phyloP scores from a whole-genome alignment of 2,329 filamentous ascomycete genomes.

The Fusarium cyanostomum region DNA sequence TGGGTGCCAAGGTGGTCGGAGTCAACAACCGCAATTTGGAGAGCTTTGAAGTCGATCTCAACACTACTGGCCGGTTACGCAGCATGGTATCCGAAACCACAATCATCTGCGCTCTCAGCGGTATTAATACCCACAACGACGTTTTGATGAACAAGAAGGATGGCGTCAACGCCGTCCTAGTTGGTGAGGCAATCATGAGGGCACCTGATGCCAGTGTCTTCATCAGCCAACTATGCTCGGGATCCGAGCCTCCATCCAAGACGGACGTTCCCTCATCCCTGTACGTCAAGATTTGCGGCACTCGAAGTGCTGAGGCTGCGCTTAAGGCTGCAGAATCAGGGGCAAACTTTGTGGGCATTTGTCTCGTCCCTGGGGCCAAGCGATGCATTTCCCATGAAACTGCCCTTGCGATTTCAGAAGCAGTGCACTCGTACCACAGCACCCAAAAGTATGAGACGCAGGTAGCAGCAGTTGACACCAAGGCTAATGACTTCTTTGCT shows the following conservation, averaged over 20 bases:
- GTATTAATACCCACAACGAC: slow-evolving; percentile 89
- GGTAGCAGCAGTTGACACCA: slow-evolving; percentile 39
- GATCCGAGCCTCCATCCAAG: slow-evolving; percentile 51
- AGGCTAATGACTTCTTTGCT: slow-evolving; percentile 77
- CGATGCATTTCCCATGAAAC: slow-evolving; percentile 82
- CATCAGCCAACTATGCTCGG: slow-evolving; percentile 83
- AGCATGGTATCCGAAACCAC: slow-evolving; percentile 86
- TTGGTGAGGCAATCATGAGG: slow-evolving; percentile 96
- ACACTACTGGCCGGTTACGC: slow-evolving; percentile 88
- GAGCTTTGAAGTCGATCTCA: slow-evolving; percentile 95
- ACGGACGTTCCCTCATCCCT: slow-evolving; percentile 56
- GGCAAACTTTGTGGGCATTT: slow-evolving; percentile 93
- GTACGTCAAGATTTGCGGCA: slow-evolving; percentile 95
- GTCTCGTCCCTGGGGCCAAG: slow-evolving; percentile 82
- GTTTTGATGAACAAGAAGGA: slow-evolving; percentile 88
- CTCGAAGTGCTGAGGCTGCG: slow-evolving; percentile 82
- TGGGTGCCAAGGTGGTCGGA: slow-evolving; percentile 91
- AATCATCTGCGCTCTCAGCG: slow-evolving; percentile 92
- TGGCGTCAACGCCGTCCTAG: slow-evolving; percentile 90
- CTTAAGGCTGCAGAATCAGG: slow-evolving; percentile 83
- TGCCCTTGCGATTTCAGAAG: slow-evolving; percentile 81
- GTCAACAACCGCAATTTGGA: slow-evolving; percentile 98
- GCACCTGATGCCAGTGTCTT: slow-evolving; percentile 84
- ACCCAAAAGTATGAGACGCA: slow-evolving; percentile 48
- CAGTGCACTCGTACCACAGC: slow-evolving; percentile 74